Base-by-base conservation (phyloP, 73 alveolate genomes). In the Paramecium tetraurelia region DNA sequence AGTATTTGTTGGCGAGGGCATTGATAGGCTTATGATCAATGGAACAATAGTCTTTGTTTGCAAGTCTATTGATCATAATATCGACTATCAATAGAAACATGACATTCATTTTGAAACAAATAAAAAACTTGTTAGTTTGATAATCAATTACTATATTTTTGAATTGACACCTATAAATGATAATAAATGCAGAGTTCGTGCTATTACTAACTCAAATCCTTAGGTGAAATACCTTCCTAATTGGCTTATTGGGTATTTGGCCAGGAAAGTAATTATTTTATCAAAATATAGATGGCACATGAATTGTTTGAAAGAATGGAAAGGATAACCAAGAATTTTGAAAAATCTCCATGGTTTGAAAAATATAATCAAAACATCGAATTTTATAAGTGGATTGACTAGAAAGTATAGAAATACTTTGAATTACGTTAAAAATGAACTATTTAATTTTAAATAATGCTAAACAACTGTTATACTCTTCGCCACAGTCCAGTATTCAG, bases 31-130 rank as follows among this genome's bases (percentile, higher is more conserved):
- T 27, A 80, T 40, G 48, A 80, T 80, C 29, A 80, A 80, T 48
- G 90, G 90, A 18, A 80, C 90, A 3, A 80, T 80, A 21, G 90
- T 80, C 8, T 80, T 80, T 80, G 43, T 80, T 33, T 80, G 90
- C 29, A 80, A 48, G n/a, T 80, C 90, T 44, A 80, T 80, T 48
- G 90, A 80, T 48, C 22, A 46, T 18, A 63, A 80, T 48, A 24
- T 22, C 29, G 90, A 41, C 22, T 80, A 31, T 80, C 50, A 41
- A 40, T 20, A 21, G 18, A 44, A 80, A 7, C 90, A 80, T 48
- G 50, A 80, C 20, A 80, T 80, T 11, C 48, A 80, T 44, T 10
- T 80, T 80, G 27, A 80, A 72, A 8, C 40, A 72, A 72, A 72
- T 22, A 80, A 48, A 44, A 80, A 80, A 27, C 43, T 44, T 40